Base-by-base conservation (phyloP, 441 rosid genomes). In the Erodium chrysanthum region DNA sequence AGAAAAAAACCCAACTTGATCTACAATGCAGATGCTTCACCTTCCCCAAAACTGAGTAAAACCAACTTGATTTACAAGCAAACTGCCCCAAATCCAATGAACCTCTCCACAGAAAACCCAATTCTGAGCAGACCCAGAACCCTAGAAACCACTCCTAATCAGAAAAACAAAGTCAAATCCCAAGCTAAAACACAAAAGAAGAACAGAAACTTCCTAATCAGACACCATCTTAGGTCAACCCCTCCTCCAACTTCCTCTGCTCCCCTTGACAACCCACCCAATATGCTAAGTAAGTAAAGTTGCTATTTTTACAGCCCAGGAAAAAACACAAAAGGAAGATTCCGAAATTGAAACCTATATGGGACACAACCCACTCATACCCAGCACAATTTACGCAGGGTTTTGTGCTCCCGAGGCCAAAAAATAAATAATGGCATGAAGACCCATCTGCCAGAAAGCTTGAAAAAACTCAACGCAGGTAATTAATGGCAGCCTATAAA, bases 291-390 rank as follows among this genome's bases (percentile, higher is more conserved):
- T 61, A 25, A 3, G 2, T 52, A 52, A n/a, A n/a, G 15, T 23
- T 62, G 6, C 17, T 3, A n/a, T 50, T 70, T 21, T 23, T 50
- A 20, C 59, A 61, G 27, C 48, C 46, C 46, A 40, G 35, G 4
- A 31, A 40, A 33, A 63, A 7, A 54, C 64, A 62, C 68, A 68
- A 64, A 59, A 6, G 59, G 60, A 73, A 71, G 80, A 81, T 82
- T 83, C 84, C 84, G 71, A 68, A 82, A 73, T 66, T 77, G 35
- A 62, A 77, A 73, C 74, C 42, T 21, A 64, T 5, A 54, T 2
- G 75, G 64, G 52, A 73, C 67, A 66, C 31, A 68, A 72, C 69
- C 69, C 81, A 72, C 75, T 70, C 42, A 72, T 46, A 9, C 75
- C 69, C 68, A 76, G 65, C 65, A 75, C 75, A 76, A 73, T 75